Evolutionary conservation across 306 rosid species (phyloP).

Genomic region (Castanea mollissima): DNA sequence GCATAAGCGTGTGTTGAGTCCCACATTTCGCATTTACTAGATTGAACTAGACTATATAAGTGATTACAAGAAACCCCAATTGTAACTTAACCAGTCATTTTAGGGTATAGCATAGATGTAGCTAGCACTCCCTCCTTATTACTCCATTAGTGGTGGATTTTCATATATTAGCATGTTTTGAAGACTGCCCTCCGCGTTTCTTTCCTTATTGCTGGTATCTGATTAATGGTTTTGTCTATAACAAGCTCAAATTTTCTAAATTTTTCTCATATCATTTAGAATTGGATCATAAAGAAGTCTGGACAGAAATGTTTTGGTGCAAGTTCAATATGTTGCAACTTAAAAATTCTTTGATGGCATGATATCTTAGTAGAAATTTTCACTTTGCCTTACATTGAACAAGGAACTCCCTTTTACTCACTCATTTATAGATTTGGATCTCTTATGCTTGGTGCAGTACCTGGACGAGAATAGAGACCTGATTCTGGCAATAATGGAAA

Average conservation of each 20-base stretch:
- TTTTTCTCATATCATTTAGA: not conserved
- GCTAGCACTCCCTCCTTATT: too few relatives aligned
- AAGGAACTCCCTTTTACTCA: not conserved
- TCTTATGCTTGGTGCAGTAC: conserved; percentile 44
- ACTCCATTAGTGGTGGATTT: too few relatives aligned
- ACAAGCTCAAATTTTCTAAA: not conserved
- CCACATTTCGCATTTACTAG: too few relatives aligned
- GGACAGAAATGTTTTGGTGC: not conserved
- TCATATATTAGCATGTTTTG: not conserved
- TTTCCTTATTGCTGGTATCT: not conserved
- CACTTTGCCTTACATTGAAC: conserved; percentile 8
- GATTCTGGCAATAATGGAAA: conserved; percentile 44
- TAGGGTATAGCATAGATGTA: too few relatives aligned
- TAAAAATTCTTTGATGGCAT: not conserved
- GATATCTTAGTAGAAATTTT: conserved; percentile 2
- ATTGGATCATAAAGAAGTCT: not conserved
- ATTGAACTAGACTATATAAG: too few relatives aligned
- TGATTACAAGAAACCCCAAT: too few relatives aligned
- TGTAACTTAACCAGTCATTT: too few relatives aligned
- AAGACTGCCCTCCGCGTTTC: not conserved
- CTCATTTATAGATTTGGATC: conserved; percentile 1
- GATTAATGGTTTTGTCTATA: not conserved
- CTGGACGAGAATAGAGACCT: conserved; percentile 56
- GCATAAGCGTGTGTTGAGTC: too few relatives aligned
- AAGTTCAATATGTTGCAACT: not conserved